Evolutionary conservation across 306 rosid species (phyloP).

Genomic region (Fagus crenata): DNA sequence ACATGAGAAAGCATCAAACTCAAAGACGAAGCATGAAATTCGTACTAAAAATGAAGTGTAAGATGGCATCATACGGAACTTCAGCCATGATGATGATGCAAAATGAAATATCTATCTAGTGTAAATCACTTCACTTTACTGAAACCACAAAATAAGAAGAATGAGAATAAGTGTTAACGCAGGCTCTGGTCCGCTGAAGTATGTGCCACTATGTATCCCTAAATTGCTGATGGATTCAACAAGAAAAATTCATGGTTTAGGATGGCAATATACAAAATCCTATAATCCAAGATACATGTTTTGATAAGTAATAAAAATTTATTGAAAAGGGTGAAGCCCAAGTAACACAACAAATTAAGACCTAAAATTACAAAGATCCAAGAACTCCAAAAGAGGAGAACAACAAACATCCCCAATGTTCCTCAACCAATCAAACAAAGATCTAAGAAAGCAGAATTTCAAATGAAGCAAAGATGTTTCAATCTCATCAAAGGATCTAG

Average conservation of each 20-base stretch:
- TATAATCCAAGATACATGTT: not conserved
- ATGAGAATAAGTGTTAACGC: not conserved
- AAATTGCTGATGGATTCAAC: constrained; percentile 1
- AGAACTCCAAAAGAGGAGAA: too few species aligned
- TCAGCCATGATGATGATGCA: not conserved
- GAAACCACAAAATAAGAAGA: not conserved
- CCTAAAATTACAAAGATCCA: too few species aligned
- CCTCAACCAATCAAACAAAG: too few species aligned
- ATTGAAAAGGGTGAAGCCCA: too few species aligned
- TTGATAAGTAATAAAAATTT: too few species aligned
- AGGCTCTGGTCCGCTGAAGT: not conserved
- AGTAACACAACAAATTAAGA: too few species aligned
- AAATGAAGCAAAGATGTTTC: too few species aligned
- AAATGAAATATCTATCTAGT: not conserved
- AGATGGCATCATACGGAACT: constrained; percentile 29
- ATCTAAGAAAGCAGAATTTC: too few species aligned
- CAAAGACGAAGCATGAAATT: constrained; percentile 35
- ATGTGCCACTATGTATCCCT: not conserved
- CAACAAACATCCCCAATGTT: too few species aligned
- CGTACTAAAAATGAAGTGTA: not conserved
- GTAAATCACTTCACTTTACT: not conserved
- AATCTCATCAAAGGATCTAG: too few species aligned
- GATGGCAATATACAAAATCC: not conserved
- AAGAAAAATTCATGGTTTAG: constrained; percentile 3
- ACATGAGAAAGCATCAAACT: constrained; percentile 44